Percentiles rank a stretch among this genome's conserved stretches.
Conservation (phyloP, 140 eudicot species). For the Cichorium intybus region DNA sequence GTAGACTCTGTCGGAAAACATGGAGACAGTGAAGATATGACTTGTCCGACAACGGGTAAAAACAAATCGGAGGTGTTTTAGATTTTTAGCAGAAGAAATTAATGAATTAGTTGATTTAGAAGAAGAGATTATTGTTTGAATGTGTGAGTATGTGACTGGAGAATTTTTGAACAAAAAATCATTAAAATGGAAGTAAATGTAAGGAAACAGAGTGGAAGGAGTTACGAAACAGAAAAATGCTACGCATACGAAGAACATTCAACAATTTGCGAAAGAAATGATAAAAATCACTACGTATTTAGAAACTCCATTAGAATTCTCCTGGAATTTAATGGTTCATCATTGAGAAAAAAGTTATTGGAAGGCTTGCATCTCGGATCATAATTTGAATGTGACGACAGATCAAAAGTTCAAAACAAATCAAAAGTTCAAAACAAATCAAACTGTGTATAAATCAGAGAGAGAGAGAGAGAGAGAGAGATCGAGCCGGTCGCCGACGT, state of each 20-base stretch:
- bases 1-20: slow-evolving; percentile 67
- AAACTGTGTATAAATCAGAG: no score
- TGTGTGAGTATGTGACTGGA: no score
- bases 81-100: not conserved
- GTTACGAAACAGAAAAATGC: no score
- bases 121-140: no score
- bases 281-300: not conserved
- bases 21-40: slow-evolving; percentile 81
- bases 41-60: slow-evolving; percentile 80
- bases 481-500: slow-evolving; percentile 65
- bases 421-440: no score
- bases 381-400: no score
- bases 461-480: not conserved
- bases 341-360: not conserved
- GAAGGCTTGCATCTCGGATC: not conserved
- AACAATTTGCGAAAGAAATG: not conserved
- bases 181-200: not conserved
- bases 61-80: slow-evolving; percentile 2
- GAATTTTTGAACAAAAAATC: not conserved
- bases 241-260: not conserved
- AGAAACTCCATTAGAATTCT: not conserved
- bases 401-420: no score
- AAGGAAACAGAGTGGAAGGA: no score
- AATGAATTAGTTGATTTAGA: not conserved
- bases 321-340: not conserved